Conservation (phyloP, 805 yeast genomes). For the Lipomyces yamanashiensis region DNA sequence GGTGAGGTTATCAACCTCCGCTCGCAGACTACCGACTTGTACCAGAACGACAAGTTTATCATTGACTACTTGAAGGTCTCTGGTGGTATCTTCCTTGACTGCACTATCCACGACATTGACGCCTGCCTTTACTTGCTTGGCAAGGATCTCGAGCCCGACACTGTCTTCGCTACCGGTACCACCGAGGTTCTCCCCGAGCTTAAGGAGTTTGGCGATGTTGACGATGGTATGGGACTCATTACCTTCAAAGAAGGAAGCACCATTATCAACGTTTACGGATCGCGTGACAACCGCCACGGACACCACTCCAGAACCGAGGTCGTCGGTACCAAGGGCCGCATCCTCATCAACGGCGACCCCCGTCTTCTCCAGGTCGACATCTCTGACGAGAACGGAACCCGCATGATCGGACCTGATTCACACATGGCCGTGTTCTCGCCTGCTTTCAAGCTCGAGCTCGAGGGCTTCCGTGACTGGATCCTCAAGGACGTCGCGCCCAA, state of each 20-base stretch:
- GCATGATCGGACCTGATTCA: slow-evolving; percentile 22
- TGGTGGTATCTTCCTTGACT: slow-evolving; percentile 41
- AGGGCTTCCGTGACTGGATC: slow-evolving; percentile 36
- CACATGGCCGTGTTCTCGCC: slow-evolving; percentile 28
- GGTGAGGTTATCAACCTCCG: slow-evolving; percentile 35
- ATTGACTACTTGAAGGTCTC: slow-evolving; percentile 36
- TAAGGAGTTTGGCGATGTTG: slow-evolving; percentile 38
- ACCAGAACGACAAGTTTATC: slow-evolving; percentile 27
- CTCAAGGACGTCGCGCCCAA: slow-evolving; percentile 18
- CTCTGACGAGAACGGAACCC: slow-evolving; percentile 32
- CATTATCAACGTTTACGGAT: slow-evolving; percentile 32
- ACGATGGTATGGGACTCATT: slow-evolving; percentile 37
- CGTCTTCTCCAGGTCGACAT: slow-evolving; percentile 21
- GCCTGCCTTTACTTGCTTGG: slow-evolving; percentile 36
- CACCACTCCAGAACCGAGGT: slow-evolving; percentile 38
- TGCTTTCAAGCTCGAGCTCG: slow-evolving; percentile 30
- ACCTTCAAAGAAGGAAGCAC: slow-evolving; percentile 32
- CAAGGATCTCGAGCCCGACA: slow-evolving; percentile 27
- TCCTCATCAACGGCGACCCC: slow-evolving; percentile 36
- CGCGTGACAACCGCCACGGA: slow-evolving; percentile 38
- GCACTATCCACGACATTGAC: slow-evolving; percentile 39
- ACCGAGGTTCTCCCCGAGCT: slow-evolving; percentile 35
- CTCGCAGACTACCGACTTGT: slow-evolving; percentile 36
- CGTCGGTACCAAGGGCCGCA: slow-evolving; percentile 39
- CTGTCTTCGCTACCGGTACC: slow-evolving; percentile 37